Evolutionary conservation across 2,329 filamentous ascomycete species (phyloP).

Genomic region (Colletotrichum godetiae): DNA sequence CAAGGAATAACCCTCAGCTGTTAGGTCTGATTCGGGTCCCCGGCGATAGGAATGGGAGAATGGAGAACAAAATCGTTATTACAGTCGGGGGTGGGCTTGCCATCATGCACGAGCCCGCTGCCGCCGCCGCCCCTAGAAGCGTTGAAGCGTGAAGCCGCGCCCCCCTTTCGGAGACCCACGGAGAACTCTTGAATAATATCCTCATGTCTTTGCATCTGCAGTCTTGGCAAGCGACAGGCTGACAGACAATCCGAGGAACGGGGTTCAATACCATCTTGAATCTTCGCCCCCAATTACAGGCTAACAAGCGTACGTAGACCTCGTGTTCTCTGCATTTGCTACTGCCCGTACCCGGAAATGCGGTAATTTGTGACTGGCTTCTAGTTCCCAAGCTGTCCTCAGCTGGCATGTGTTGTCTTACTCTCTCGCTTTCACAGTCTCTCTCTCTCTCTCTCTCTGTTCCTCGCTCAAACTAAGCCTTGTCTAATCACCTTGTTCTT

Average conservation of each 20-base stretch:
- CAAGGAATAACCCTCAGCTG: slow-evolving; percentile 22
- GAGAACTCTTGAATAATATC: slow-evolving; percentile 33
- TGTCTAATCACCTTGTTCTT: not conserved
- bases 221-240: slow-evolving; percentile 20
- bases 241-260: not conserved
- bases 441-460: too few relatives aligned
- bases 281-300: not conserved
- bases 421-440: not conserved
- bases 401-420: not conserved
- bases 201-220: slow-evolving; percentile 26
- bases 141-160: not conserved
- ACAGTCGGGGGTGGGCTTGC: slow-evolving; percentile 6
- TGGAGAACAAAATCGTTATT: not conserved
- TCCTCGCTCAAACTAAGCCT: not conserved
- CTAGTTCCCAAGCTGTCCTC: not conserved
- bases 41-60: slow-evolving; percentile 15
- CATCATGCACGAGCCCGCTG: slow-evolving; percentile 16
- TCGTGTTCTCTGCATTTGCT: not conserved
- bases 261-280: not conserved
- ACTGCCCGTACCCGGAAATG: slow-evolving; percentile 2
- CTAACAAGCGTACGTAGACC: not conserved
- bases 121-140: not conserved
- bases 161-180: slow-evolving; percentile 25
- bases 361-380: slow-evolving; percentile 11
- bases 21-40: not conserved